phyloP scores from a whole-genome alignment of 345 rosid species.

The Gynandropsis gynandra region DNA sequence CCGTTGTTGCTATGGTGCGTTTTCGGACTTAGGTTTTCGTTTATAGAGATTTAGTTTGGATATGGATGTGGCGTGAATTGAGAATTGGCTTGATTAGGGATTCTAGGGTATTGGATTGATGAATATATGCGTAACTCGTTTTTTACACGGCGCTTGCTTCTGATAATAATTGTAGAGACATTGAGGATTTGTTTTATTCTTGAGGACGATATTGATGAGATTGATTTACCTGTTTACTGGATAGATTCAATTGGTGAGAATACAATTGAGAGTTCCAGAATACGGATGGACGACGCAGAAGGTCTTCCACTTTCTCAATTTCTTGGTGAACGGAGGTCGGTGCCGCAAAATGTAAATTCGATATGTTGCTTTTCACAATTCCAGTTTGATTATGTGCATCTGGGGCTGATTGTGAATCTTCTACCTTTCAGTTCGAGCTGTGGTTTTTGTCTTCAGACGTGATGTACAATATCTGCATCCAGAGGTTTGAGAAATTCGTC shows the following conservation, averaged over 20 bases:
- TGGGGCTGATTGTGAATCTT: slow-evolving; percentile 2
- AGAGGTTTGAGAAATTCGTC: slow-evolving; percentile 26
- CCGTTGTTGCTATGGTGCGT: slow-evolving; percentile 61
- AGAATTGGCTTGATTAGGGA: slow-evolving; percentile 1
- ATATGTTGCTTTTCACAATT: not conserved
- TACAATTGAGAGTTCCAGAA: slow-evolving; percentile 87
- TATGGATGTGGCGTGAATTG: not conserved
- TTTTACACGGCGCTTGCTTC: not conserved
- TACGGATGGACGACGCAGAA: slow-evolving; percentile 97
- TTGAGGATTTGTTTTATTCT: not conserved
- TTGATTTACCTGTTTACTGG: slow-evolving; percentile 12
- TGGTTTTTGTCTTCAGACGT: slow-evolving; percentile 64
- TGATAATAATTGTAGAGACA: not conserved
- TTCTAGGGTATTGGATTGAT: not conserved
- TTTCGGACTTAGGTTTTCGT: not conserved
- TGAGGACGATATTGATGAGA: not conserved
- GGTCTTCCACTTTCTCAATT: slow-evolving; percentile 89
- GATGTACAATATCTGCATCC: slow-evolving; percentile 56
- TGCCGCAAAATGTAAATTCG: slow-evolving; percentile 4
- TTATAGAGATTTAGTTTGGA: not conserved
- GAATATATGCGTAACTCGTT: not conserved
- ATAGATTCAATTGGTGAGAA: slow-evolving; percentile 79
- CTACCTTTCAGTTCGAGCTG: slow-evolving; percentile 49
- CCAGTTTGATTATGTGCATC: not conserved
- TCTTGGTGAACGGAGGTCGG: slow-evolving; percentile 87